Base-by-base conservation (phyloP, 805 yeast genomes). In the Cyberlindnera americana region DNA sequence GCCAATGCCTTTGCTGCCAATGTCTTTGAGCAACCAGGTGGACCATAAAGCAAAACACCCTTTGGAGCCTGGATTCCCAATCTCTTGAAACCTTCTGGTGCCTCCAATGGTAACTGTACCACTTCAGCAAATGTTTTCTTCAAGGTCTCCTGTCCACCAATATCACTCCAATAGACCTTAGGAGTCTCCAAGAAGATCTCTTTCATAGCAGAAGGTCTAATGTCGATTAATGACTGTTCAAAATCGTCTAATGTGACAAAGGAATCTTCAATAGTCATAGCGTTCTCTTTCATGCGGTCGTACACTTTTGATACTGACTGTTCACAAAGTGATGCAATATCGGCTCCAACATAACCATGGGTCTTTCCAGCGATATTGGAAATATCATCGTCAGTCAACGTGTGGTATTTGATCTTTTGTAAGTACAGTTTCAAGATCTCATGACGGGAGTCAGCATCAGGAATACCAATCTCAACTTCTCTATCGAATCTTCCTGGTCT, bases 301-400 rank as follows among this genome's bases (percentile, higher is more conserved):
- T 93, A 84, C 2, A 95, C 81, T 45, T 74, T 76, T 83, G 90
- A 77, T 0, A 88, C 96, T 6, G 95, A 76, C 56, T 93, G 99
- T 35, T 97, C 69, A 45, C 90, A 79, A 17, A 93, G 67, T 0
- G 97, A 95, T 4, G 84, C 78, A 34, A 93, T 62, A 64, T 93
- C 99, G 0, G 98, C 96, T 33, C 99, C 99, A 2, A 93, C 99
- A 56, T 87, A 93, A 6, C 99, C 99, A 62, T 93, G 99, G 0
- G 98, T 90, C 54, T 78, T 82, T 5, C 77, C 61, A 0, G 96
- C 87, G 29, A 90, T 64, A 2, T 52, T 53, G n/a, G 64, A 57
- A n/a, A 90, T 73, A 27, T 85, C 82, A 0, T 68, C 78, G 0
- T 59, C 64, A 0, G 69, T 56, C 27, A 91, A 59, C 0, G 62